A percentile compares a stretch with the other conserved stretches of the same genome.
These are phyloP conservation scores for Taphrina flavorubra DNA, from an alignment of 1,139 yeast genomes.

Conservation along the genomic window DNA sequence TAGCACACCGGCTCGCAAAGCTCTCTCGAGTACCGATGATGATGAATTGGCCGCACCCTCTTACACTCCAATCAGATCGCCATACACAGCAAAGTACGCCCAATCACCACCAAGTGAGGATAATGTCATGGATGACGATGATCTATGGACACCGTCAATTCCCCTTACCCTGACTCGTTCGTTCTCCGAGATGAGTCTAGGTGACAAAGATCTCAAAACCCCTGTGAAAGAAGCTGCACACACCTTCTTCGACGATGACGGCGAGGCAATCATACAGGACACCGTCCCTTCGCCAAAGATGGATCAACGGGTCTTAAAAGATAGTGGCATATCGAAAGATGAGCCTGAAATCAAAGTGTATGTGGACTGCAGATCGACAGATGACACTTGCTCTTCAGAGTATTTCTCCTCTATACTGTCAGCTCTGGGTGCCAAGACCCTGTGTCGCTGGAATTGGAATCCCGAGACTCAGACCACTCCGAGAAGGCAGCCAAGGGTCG, in stretches of 20 bases:
- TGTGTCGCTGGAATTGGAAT: conserved; percentile 40
- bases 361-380: conserved; percentile 20
- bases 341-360: conserved; percentile 2
- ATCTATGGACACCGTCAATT: conserved; percentile 24
- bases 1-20: background rate
- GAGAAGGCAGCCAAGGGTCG: conserved; percentile 12
- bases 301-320: background rate
- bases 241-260: conserved; percentile 24
- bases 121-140: background rate
- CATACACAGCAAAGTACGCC: background rate
- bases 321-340: background rate
- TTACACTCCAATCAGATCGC: conserved; percentile 10
- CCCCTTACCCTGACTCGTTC: background rate
- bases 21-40: background rate
- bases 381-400: background rate
- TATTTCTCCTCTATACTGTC: conserved; percentile 21
- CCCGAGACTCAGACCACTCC: conserved; percentile 37
- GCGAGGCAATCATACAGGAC: background rate
- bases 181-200: conserved; percentile 12
- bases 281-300: background rate
- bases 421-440: conserved; percentile 22
- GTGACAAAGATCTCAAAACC: background rate
- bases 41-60: conserved; percentile 12
- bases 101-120: conserved; percentile 17
- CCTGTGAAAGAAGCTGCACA: conserved; percentile 2